phyloP scores from a whole-genome alignment of 805 yeast species.

The Sugiyamaella floridensis region DNA sequence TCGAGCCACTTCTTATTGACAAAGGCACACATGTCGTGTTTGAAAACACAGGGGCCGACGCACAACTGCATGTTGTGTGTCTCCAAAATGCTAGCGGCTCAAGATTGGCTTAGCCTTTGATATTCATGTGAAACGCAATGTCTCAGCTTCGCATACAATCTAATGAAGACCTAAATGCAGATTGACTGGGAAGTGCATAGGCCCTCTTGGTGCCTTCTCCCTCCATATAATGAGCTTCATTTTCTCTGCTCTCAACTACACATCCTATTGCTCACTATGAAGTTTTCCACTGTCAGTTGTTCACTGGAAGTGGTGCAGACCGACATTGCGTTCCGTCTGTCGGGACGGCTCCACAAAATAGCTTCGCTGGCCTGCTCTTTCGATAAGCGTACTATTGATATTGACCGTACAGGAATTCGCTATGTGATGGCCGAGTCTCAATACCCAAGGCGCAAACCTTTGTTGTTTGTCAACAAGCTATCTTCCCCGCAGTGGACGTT shows the following conservation, averaged over 20 bases:
- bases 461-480: not conserved
- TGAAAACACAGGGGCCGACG: no score
- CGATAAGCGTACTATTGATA: not conserved
- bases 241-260: not conserved
- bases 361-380: not conserved
- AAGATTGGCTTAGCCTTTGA: no score
- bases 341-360: not conserved
- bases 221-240: not conserved
- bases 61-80: no score
- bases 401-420: not conserved
- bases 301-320: constrained; percentile 8
- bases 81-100: no score
- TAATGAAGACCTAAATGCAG: not conserved
- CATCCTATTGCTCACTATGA: not conserved
- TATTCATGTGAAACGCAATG: not conserved
- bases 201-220: not conserved
- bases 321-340: constrained; percentile 8
- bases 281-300: not conserved
- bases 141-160: not conserved
- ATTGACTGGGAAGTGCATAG: not conserved
- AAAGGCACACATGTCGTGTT: no score
- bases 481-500: not conserved
- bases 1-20: no score
- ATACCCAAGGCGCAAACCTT: not conserved
- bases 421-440: not conserved